Percentiles rank a stretch among this genome's conserved stretches.
Conservation (phyloP, 2,329 filamentous ascomycete genomes). For the Aulographum hederae region DNA sequence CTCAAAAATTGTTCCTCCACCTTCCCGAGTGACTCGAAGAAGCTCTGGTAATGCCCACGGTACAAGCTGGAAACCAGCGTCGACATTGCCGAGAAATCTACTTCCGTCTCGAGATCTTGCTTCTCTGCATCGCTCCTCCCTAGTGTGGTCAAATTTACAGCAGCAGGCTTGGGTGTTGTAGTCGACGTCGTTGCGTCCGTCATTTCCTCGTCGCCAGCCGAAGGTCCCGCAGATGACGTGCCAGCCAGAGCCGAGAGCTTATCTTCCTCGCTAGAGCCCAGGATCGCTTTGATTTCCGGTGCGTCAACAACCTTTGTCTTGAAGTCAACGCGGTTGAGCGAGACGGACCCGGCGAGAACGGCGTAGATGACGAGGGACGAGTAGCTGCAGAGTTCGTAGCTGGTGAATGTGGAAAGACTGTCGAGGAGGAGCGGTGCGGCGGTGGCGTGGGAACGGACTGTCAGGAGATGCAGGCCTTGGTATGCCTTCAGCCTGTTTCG, state of each 20-base stretch:
- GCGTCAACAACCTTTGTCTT: slow-evolving; percentile 98
- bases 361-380: slow-evolving; percentile 89
- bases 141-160: slow-evolving; percentile 76
- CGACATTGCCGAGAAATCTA: slow-evolving; percentile 80
- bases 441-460: slow-evolving; percentile 73
- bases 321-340: slow-evolving; percentile 93
- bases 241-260: slow-evolving; percentile 70
- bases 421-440: slow-evolving; percentile 89
- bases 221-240: slow-evolving; percentile 62
- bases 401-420: slow-evolving; percentile 94
- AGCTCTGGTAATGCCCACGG: slow-evolving; percentile 80
- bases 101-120: slow-evolving; percentile 58
- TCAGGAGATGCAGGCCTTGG: slow-evolving; percentile 84
- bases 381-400: slow-evolving; percentile 96
- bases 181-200: slow-evolving; percentile 35
- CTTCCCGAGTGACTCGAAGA: slow-evolving; percentile 74
- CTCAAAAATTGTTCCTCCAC: slow-evolving; percentile 91
- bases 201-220: slow-evolving; percentile 59
- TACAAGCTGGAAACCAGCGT: slow-evolving; percentile 84
- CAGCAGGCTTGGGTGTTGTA: slow-evolving; percentile 39
- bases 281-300: slow-evolving; percentile 92
- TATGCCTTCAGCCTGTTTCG: slow-evolving; percentile 98
- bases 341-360: slow-evolving; percentile 83
- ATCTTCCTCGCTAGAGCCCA: slow-evolving; percentile 74
- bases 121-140: slow-evolving; percentile 46